Evolutionary conservation across 176 grass and related monocot species (phyloP).

Genomic region (Ensete ventricosum): DNA sequence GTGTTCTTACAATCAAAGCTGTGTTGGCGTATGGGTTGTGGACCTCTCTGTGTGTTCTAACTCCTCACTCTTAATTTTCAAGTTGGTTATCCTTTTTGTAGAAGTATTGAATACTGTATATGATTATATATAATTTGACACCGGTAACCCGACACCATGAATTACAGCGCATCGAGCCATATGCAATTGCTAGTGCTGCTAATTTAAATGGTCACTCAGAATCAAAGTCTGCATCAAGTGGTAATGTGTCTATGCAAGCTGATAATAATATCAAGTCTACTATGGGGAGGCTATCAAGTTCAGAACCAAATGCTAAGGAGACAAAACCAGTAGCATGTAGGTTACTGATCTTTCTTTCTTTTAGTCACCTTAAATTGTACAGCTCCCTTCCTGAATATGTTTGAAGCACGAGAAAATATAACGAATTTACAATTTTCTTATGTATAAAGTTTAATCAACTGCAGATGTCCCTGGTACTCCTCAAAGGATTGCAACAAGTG

Average conservation of each 20-base stretch:
- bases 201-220: conserved; percentile 64
- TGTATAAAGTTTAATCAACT: conserved; percentile 43
- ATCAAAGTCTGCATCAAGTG: conserved; percentile 31
- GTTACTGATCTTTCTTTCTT: conserved; percentile 21
- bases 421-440: conserved; percentile 21
- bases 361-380: conserved; percentile 7
- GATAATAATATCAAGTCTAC: conserved; percentile 67
- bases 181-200: conserved; percentile 39
- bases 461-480: conserved; percentile 50
- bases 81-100: conserved; percentile 10
- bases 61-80: neutral
- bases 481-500: conserved; percentile 50
- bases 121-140: neutral
- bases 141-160: conserved; percentile 9
- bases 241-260: conserved; percentile 52
- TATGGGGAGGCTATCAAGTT: conserved; percentile 63
- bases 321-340: conserved; percentile 59
- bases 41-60: conserved; percentile 64
- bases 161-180: conserved; percentile 83
- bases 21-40: conserved; percentile 98
- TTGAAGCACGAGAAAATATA: conserved; percentile 24
- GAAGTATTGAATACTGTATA: neutral
- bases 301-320: conserved; percentile 69
- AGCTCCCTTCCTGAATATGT: conserved; percentile 16
- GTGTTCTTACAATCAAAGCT: conserved; percentile 98